Evolutionary conservation across 179 eudicot species (phyloP).

Genomic region (Heliamphora pulchella): DNA sequence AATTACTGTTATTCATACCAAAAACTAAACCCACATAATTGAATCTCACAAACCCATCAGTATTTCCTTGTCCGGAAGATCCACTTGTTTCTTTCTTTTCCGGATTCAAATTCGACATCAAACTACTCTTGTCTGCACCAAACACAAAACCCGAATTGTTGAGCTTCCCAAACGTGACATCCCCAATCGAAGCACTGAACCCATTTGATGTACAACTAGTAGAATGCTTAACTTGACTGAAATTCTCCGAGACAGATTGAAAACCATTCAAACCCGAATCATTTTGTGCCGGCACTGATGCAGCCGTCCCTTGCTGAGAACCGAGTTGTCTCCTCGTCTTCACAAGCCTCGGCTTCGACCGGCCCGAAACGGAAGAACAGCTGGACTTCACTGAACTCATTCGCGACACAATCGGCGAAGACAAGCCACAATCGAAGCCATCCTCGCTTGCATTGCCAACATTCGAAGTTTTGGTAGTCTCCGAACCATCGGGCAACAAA

Average conservation of each 20-base stretch:
- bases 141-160: constrained; percentile 17
- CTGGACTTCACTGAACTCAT: constrained; percentile 7
- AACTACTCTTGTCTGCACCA: constrained; percentile 14
- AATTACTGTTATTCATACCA: background rate
- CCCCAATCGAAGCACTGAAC: background rate
- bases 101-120: constrained; percentile 5
- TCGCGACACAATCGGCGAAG: constrained; percentile 5
- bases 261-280: constrained; percentile 33
- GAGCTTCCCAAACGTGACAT: constrained; percentile 8
- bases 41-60: background rate
- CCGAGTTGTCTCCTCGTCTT: constrained; percentile 35
- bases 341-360: constrained; percentile 46
- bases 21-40: background rate
- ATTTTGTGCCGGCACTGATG: constrained; percentile 12
- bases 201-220: constrained; percentile 14
- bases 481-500: background rate
- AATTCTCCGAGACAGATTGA: constrained; percentile 18
- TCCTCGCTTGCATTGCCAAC: background rate
- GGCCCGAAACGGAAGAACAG: constrained; percentile 14
- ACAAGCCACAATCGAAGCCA: constrained; percentile 23
- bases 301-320: constrained; percentile 16
- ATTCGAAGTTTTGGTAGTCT: background rate
- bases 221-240: constrained; percentile 10
- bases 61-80: background rate
- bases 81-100: background rate